Evolutionary conservation across 2,329 filamentous ascomycete genomes (phyloP), one percentile per base, ranked within the genome.

Genomic region (Catunica adiposa): DNA sequence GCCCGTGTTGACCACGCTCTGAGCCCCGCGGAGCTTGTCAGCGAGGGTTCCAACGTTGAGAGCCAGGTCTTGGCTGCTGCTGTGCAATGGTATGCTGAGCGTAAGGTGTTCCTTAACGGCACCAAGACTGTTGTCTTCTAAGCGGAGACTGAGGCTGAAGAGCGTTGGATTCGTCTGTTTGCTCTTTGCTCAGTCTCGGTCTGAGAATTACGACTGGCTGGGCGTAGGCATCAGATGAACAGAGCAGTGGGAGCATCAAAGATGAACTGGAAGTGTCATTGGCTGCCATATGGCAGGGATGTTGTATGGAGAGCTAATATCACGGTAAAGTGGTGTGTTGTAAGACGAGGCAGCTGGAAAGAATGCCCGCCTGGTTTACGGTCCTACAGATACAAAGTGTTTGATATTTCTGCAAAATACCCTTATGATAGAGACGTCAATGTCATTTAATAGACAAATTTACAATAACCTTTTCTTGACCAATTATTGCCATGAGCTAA

Each of bases 11-110:
- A 87, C 66, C 86, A 92, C 68, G 77, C 74, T 61, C 79, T 89
- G 78, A 82, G 77, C 62, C 76, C 86, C 17, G 86, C 85, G 72
- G 80, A 84, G 65, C 68, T 90, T 64, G 83, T 86, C 1, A 82
- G 86, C 63, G 84, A 89, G 66, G 86, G 86, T 11, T 86, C 83
- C 62, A 89, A 88, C 61, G 83, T 90, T 8, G 86, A 92, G 75
- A 88, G 83, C 65, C 84, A 88, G 68, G 86, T 89, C 5, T 69
- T 92, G 62, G 86, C 84, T 2, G 80, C 84, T 2, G 86, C 86
- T 0, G 86, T 92, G 55, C 86, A 89, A 71, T 89, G 85, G 82
- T 86, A 85, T 69, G 82, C 83, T 23, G 85, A 92, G 75, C 76
- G 80, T 64, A 75, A 82, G 56, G 80, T 92, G 29, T 84, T 92